Percentiles rank a stretch among this genome's conserved stretches.
phyloP scores from a whole-genome alignment of 805 yeast genomes.

The Ogataea corticis region DNA sequence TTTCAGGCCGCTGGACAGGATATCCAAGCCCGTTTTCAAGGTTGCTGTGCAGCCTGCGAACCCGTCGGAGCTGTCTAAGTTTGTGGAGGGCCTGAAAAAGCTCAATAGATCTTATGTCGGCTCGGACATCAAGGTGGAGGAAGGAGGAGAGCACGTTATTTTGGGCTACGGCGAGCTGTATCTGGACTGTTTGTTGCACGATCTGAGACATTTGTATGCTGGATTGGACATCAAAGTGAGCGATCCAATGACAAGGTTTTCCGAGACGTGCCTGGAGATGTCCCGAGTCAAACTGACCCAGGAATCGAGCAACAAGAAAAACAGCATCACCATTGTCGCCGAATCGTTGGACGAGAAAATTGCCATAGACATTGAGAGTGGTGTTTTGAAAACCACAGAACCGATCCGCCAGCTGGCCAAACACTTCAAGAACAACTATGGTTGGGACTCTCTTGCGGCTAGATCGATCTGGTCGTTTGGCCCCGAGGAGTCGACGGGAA shows the following conservation, averaged over 20 bases:
- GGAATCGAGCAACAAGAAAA: conserved; percentile 53
- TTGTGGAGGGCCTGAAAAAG: conserved; percentile 68
- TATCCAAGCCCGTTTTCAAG: conserved; percentile 64
- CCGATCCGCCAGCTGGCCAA: conserved; percentile 51
- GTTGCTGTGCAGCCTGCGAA: conserved; percentile 79
- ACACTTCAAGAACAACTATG: conserved; percentile 53
- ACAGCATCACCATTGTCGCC: conserved; percentile 67
- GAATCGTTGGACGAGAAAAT: conserved; percentile 67
- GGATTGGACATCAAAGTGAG: conserved; percentile 76
- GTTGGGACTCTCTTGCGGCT: conserved; percentile 84
- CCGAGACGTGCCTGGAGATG: conserved; percentile 70
- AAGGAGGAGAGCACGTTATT: conserved; percentile 82
- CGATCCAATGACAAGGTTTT: conserved; percentile 76
- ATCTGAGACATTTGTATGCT: conserved; percentile 62
- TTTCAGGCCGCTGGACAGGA: conserved; percentile 45
- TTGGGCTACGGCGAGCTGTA: conserved; percentile 86
- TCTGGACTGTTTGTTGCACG: conserved; percentile 80
- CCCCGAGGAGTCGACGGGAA: conserved; percentile 55
- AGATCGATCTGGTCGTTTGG: conserved; percentile 81
- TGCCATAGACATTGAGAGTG: conserved; percentile 55
- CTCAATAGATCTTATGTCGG: conserved; percentile 67
- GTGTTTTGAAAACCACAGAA: conserved; percentile 34
- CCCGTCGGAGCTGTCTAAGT: conserved; percentile 75
- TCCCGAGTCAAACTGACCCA: conserved; percentile 70
- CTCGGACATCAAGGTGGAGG: conserved; percentile 70